Evolutionary conservation across 768 basidiomycete genomes (phyloP).

Genomic region (Trametes meyenii): DNA sequence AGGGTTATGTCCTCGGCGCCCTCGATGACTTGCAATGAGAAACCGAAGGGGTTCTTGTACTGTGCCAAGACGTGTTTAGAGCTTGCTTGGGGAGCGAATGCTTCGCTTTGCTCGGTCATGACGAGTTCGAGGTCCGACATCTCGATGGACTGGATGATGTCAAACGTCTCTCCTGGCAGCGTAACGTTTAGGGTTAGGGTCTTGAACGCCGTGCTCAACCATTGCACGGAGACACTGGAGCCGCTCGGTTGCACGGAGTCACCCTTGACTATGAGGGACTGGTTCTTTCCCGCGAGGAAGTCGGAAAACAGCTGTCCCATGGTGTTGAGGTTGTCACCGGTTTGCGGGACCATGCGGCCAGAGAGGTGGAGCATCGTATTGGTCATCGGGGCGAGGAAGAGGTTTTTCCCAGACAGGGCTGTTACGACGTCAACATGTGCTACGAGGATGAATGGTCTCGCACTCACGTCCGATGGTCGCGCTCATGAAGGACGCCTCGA

Average conservation of each 20-base stretch:
- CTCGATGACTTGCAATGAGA: constrained; percentile 65
- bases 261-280: constrained; percentile 61
- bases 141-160: constrained; percentile 66
- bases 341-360: constrained; percentile 68
- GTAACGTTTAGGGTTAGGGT: constrained; percentile 61
- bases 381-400: constrained; percentile 54
- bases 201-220: constrained; percentile 74
- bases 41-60: constrained; percentile 79
- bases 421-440: neutral
- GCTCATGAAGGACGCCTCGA: constrained; percentile 62
- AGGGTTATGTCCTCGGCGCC: constrained; percentile 59
- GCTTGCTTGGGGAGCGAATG: constrained; percentile 61
- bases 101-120: constrained; percentile 53
- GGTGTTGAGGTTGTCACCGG: constrained; percentile 51
- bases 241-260: constrained; percentile 61
- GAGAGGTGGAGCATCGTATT: constrained; percentile 53
- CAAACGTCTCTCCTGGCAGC: constrained; percentile 61
- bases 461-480: constrained; percentile 62
- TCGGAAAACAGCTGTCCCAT: constrained; percentile 68
- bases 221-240: constrained; percentile 48
- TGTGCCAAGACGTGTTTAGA: constrained; percentile 56
- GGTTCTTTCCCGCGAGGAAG: constrained; percentile 64
- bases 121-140: constrained; percentile 58
- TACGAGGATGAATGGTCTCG: neutral
- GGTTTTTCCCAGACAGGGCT: constrained; percentile 55